Evolutionary conservation across 352 stramenopile species (phyloP).

Genomic region (Globisporangium cederbergense): DNA sequence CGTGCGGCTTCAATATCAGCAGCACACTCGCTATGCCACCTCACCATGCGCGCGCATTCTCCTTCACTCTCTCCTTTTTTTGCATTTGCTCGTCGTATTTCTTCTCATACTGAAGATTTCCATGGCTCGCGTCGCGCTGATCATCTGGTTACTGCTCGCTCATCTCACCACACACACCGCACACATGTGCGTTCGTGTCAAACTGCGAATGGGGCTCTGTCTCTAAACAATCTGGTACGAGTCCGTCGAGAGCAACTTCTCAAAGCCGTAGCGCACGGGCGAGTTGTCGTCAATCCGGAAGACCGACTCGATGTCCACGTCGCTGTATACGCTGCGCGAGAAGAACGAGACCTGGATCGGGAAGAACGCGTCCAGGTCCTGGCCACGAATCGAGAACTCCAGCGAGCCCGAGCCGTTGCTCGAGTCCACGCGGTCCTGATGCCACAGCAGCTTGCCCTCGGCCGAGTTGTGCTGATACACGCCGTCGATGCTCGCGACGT

Average conservation of each 20-base stretch:
- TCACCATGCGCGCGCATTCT: neutral
- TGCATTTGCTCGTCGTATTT: neutral
- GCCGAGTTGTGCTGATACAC: conserved; percentile 85
- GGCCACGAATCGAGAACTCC: conserved; percentile 79
- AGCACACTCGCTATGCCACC: neutral
- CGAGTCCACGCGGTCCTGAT: conserved; percentile 74
- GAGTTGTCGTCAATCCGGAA: conserved; percentile 70
- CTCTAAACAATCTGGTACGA: conserved; percentile 89
- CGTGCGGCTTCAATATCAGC: neutral
- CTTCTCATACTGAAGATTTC: conserved; percentile 7
- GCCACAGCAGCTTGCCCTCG: conserved; percentile 71
- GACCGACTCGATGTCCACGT: conserved; percentile 76
- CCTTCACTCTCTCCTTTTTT: neutral
- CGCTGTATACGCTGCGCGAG: conserved; percentile 85
- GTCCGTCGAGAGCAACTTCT: conserved; percentile 86
- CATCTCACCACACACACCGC: neutral
- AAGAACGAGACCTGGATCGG: conserved; percentile 88
- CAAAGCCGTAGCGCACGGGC: conserved; percentile 75
- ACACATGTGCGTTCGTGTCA: neutral
- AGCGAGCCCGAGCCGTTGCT: conserved; percentile 82
- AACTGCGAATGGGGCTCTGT: conserved; percentile 15
- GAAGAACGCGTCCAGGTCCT: conserved; percentile 84
- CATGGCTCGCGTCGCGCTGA: neutral
- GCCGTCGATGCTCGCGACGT: conserved; percentile 74
- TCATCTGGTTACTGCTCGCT: neutral